Evolutionary conservation across 2,329 filamentous ascomycete species (phyloP).

Genomic region (Xylariaceae sp.): DNA sequence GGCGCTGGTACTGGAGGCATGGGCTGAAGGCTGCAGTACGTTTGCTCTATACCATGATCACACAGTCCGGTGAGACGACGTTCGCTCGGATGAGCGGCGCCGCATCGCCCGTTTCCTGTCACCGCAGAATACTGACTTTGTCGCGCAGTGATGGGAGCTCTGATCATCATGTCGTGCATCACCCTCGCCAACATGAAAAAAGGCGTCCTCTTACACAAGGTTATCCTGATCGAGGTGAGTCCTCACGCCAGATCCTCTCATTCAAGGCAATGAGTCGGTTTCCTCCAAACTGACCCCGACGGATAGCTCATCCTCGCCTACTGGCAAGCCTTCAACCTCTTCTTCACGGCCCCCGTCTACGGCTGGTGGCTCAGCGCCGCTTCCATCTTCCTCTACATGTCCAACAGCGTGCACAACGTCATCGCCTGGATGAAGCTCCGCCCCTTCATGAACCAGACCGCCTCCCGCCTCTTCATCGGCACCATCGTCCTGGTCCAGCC

Average conservation of each 20-base stretch:
- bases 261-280: too few species aligned
- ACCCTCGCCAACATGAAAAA: slow-evolving; percentile 46
- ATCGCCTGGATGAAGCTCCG: slow-evolving; percentile 65
- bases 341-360: slow-evolving; percentile 41
- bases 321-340: slow-evolving; percentile 56
- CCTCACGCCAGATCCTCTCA: not conserved
- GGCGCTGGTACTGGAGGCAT: too few species aligned
- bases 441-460: slow-evolving; percentile 49
- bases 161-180: slow-evolving; percentile 44
- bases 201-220: slow-evolving; percentile 37
- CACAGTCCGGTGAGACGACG: not conserved
- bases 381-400: slow-evolving; percentile 57
- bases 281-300: slow-evolving; percentile 1
- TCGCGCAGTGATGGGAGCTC: slow-evolving; percentile 38
- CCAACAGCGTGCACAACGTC: slow-evolving; percentile 61
- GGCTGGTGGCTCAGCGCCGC: slow-evolving; percentile 61
- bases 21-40: not conserved
- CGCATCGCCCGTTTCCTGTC: too few species aligned
- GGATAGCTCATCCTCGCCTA: slow-evolving; percentile 49
- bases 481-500: slow-evolving; percentile 56
- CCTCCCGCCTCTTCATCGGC: slow-evolving; percentile 52
- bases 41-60: not conserved
- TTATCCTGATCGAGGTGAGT: not conserved
- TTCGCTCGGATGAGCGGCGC: not conserved
- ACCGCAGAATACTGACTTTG: too few species aligned